Percentiles rank a stretch among this genome's conserved stretches.
phyloP scores from a whole-genome alignment of 78 protist species.

The Neovahlkampfia damariscottae region DNA sequence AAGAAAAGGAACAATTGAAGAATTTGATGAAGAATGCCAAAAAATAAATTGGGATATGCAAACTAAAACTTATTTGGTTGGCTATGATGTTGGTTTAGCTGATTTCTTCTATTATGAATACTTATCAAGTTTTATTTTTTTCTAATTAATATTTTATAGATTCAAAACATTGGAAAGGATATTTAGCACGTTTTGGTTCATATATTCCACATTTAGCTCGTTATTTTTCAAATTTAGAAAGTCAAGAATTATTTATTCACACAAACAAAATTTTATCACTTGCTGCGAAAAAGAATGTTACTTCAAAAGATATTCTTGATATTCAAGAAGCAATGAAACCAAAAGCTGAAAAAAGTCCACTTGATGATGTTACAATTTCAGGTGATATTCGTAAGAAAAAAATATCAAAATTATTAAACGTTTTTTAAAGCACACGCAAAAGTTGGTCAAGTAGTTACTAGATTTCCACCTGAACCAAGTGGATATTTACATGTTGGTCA shows the following conservation, averaged over 20 bases:
- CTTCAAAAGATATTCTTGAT: too few relatives aligned
- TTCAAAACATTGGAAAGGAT: neutral
- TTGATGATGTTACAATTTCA: neutral
- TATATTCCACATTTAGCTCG: neutral
- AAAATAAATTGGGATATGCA: too few relatives aligned
- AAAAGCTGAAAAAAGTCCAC: neutral
- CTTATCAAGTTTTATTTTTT: too few relatives aligned
- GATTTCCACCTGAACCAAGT: conserved; percentile 99
- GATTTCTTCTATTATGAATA: too few relatives aligned
- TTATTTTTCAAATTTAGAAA: neutral
- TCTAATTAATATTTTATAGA: neutral
- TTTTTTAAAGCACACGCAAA: conserved; percentile 2
- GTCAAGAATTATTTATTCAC: neutral
- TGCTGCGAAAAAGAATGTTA: neutral
- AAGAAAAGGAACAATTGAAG: too few relatives aligned
- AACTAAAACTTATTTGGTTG: too few relatives aligned
- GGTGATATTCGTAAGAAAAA: neutral
- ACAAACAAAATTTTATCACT: neutral
- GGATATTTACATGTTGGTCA: conserved; percentile 98
- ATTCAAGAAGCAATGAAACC: neutral
- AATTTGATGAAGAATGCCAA: too few relatives aligned
- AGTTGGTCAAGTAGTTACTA: conserved; percentile 87
- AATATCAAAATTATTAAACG: neutral
- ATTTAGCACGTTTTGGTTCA: neutral
- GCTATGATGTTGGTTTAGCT: too few relatives aligned